Percentiles rank a stretch among this genome's conserved stretches.
Conservation (phyloP, 108 stramenopile species). For the Phaeodactylum tricornutum region DNA sequence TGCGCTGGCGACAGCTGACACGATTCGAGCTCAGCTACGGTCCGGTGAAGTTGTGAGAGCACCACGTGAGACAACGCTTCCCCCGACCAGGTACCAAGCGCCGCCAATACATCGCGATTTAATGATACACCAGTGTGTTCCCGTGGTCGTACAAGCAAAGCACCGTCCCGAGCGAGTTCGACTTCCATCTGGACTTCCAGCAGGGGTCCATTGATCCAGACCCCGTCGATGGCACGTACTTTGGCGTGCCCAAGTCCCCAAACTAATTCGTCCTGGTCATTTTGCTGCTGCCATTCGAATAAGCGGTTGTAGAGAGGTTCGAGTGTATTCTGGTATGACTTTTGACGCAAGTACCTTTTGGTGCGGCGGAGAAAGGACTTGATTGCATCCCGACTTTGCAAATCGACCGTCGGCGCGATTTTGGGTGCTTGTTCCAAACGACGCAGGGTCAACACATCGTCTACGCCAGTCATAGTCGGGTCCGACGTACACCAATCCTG, state of each 20-base stretch:
- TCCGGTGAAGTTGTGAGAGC: conserved; percentile 14
- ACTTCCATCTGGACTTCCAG: conserved; percentile 52
- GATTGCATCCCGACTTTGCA: conserved; percentile 1
- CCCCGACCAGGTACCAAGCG: conserved; percentile 7
- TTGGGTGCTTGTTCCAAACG: conserved; percentile 11
- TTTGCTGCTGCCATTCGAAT: conserved; percentile 39
- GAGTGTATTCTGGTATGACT: conserved; percentile 16
- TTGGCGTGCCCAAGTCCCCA: conserved; percentile 47
- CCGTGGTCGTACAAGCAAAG: conserved; percentile 42
- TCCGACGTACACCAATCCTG: conserved; percentile 8
- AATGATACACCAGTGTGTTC: conserved; percentile 44
- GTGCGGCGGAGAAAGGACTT: conserved; percentile 10
- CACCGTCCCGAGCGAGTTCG: conserved; percentile 45
- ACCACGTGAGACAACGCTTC: conserved; percentile 2
- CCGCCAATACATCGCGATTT: conserved; percentile 34
- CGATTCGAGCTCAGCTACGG: conserved; percentile 26
- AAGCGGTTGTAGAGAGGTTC: conserved; percentile 49
- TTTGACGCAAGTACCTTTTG: conserved; percentile 8
- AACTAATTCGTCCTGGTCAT: conserved; percentile 22
- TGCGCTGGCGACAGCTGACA: conserved; percentile 30
- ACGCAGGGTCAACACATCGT: conserved; percentile 14
- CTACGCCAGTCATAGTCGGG: neutral
- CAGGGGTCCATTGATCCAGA: conserved; percentile 30
- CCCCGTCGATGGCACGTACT: conserved; percentile 3
- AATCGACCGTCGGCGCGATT: neutral